Evolutionary conservation across 139 green algal genomes (phyloP), one percentile per base, ranked within the genome.

Genomic region (Ostreobium quekettii): DNA sequence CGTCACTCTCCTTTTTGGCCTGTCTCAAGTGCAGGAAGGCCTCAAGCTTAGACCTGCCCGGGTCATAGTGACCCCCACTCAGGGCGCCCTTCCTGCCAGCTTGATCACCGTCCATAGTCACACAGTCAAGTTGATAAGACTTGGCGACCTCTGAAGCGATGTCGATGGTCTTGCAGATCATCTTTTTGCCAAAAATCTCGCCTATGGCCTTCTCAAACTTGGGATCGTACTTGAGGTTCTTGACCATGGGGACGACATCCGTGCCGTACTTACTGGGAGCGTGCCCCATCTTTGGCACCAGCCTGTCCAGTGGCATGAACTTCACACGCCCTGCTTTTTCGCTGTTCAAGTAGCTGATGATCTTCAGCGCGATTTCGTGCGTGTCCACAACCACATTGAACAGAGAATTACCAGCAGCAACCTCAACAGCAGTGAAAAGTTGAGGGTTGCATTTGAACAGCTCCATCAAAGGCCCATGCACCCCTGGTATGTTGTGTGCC

Each of bases 261-360:
- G 67, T 67, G 11, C 81, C 81, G 29, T 75, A 89, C 67, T 90
- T 49, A 4, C 56, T 75, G 5, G 85, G 85, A 64, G n/a, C n/a
- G n/a, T 81, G 84, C 0, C 38, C 33, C 29, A 78, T 60, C 36
- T 63, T 22, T 19, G 29, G 26, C 7, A 42, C 30, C 60, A 97
- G 61, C 28, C 75, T 65, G 80, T 96, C 92, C 28, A 99, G 84
- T 0, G 94, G 94, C 70, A 98, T 87, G 77, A 97, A 98, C 2
- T 90, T 97, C 5, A 94, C 82, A 8, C 94, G 80, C 1, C 94
- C 94, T 26, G 64, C 76, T 59, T 82, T 83, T 37, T 80, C 71
- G n/a, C 73, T 36, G 39, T 83, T 87, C 33, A 99, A 79, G 29
- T 86, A 65, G 3, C 73, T 29, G 5, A 89, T 80, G 24, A 96